A percentile compares a stretch with the other conserved stretches of the same genome.
These are phyloP conservation scores for Nothopassalora personata DNA, from an alignment of 2,329 filamentous ascomycete genomes.

Conservation along the genomic window DNA sequence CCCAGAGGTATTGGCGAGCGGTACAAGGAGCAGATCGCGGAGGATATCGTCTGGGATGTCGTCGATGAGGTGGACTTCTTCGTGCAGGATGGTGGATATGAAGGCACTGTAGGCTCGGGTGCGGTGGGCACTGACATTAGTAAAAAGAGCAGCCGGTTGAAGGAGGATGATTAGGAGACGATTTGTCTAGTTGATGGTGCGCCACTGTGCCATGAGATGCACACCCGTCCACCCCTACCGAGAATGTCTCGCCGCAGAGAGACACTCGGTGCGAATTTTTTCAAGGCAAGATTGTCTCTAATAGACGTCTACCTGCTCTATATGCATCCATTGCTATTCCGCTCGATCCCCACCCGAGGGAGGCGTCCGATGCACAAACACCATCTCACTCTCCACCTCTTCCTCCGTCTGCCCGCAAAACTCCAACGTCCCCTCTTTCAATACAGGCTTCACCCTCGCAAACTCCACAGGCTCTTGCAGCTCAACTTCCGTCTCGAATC, in stretches of 20 bases:
- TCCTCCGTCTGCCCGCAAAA: slow-evolving; percentile 9
- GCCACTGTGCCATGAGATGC: neutral
- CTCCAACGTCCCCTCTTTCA: slow-evolving; percentile 2
- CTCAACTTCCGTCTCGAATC: slow-evolving; percentile 19
- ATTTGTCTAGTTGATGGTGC: neutral
- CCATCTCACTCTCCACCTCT: slow-evolving; percentile 6
- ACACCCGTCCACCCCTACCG: neutral
- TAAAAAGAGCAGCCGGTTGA: slow-evolving; percentile 18
- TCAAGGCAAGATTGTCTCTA: too few relatives aligned
- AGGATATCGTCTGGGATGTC: slow-evolving; percentile 89
- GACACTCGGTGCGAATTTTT: too few relatives aligned
- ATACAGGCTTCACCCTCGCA: slow-evolving; percentile 13
- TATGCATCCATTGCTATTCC: too few relatives aligned
- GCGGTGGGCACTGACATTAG: slow-evolving; percentile 14
- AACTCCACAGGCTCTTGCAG: slow-evolving; percentile 11
- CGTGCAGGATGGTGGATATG: slow-evolving; percentile 59
- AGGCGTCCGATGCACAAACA: slow-evolving; percentile 4
- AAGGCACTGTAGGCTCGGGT: slow-evolving; percentile 24
- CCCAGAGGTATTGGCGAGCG: slow-evolving; percentile 66
- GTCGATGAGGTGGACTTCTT: slow-evolving; percentile 92
- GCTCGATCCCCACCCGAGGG: neutral
- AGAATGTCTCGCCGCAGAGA: too few relatives aligned
- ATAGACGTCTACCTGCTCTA: too few relatives aligned
- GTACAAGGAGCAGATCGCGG: slow-evolving; percentile 87
- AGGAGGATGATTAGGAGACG: slow-evolving; percentile 16